These are phyloP conservation scores for Metschnikowia koreensis DNA, from an alignment of 805 yeast genomes.

Conservation along the genomic window DNA sequence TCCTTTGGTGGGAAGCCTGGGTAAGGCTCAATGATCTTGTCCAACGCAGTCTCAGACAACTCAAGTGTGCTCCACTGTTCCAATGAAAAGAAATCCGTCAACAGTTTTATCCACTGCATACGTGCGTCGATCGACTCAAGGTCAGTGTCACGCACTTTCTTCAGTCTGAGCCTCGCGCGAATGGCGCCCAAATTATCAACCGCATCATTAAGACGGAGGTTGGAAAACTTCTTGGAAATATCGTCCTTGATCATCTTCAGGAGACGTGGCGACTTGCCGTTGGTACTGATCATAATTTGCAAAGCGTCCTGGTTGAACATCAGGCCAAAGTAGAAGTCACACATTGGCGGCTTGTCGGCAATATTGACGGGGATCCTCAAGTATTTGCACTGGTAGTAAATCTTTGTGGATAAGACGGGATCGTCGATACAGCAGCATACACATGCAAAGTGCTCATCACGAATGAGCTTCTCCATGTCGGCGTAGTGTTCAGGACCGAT, in stretches of 20 bases:
- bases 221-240: conserved; percentile 49
- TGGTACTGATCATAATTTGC: conserved; percentile 80
- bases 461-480: conserved; percentile 33
- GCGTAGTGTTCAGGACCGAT: conserved; percentile 21
- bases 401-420: conserved; percentile 53
- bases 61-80: conserved; percentile 55
- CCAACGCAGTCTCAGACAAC: conserved; percentile 28
- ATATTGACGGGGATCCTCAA: conserved; percentile 64
- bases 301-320: conserved; percentile 69
- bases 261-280: conserved; percentile 78
- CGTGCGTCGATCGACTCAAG: conserved; percentile 52
- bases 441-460: conserved; percentile 50
- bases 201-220: conserved; percentile 53
- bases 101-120: conserved; percentile 67
- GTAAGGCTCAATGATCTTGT: conserved; percentile 44
- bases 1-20: conserved; percentile 50
- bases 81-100: conserved; percentile 60
- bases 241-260: conserved; percentile 52
- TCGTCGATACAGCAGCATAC: conserved; percentile 78
- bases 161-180: conserved; percentile 48
- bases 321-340: conserved; percentile 86
- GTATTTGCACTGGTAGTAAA: conserved; percentile 50
- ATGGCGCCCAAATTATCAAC: conserved; percentile 59
- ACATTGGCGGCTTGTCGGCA: conserved; percentile 79
- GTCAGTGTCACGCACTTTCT: conserved; percentile 44